Evolutionary conservation across 441 rosid genomes (phyloP), one percentile per base, ranked within the genome.

Genomic region (Geranium incanum): DNA sequence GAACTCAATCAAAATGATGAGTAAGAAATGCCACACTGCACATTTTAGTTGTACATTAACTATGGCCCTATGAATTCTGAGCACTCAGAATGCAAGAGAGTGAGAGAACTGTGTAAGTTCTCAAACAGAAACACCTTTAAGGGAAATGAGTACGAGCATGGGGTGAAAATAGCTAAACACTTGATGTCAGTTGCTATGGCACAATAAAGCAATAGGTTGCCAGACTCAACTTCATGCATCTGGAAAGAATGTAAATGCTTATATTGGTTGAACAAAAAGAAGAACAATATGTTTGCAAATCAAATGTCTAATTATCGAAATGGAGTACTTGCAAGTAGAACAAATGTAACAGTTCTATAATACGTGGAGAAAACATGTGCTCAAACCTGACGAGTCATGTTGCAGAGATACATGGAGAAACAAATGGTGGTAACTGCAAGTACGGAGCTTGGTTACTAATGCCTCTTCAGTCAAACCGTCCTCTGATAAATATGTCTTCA

Each of bases 381-480:
- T 59, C 83, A 75, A 79, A 95, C 99, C 99, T 84, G 99, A 93
- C 36, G 97, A 76, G 71, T 86, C 87, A 74, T 80, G 80, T 79
- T 84, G 87, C 86, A 95, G 79, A 1, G 98, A 93, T 52, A 83
- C 74, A 81, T 95, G 95, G 78, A 95, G 85, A 86, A 87, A 95
- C 38, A 95, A 85, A 83, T 95, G 90, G 83, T 95, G 99, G 72
- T 84, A 88, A 7, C 76, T 92, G 77, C 87, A 87, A 16, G 96
- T 91, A 38, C 97, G 93, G 75, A 95, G 91, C 85, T 95, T 95
- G 16, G 91, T 87, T 74, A 95, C 96, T 77, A 95, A 74, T 12
- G 99, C 96, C 81, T 93, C 99, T 85, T 95, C 99, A 52, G 98
- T 90, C 74, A 95, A 85, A 75, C 98, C 86, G 81, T 95, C 98